Conservation (phyloP, 805 yeast species). For the Saturnispora serradocipensis region DNA sequence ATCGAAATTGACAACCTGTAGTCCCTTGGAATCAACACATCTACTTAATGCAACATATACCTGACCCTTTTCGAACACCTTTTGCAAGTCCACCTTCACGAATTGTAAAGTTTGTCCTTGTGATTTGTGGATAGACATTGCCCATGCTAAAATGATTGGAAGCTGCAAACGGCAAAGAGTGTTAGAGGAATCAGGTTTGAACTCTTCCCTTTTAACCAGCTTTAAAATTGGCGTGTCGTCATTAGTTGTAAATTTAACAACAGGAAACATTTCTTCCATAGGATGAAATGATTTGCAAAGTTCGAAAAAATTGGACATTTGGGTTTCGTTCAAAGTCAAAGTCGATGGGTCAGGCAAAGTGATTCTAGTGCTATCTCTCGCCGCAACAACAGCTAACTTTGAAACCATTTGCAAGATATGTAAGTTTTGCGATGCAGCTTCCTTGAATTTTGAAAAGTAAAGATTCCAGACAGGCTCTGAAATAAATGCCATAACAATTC, state of each 20-base stretch:
- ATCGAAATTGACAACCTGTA: constrained; percentile 60
- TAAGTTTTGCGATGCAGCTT: constrained; percentile 5
- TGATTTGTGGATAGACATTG: constrained; percentile 73
- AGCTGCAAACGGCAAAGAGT: constrained; percentile 42
- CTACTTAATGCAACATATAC: constrained; percentile 77
- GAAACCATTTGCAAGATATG: constrained; percentile 9
- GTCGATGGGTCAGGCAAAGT: constrained; percentile 6
- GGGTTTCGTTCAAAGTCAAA: constrained; percentile 6
- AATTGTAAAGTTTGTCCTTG: constrained; percentile 77
- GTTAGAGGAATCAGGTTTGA: constrained; percentile 22
- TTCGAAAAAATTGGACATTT: constrained; percentile 8
- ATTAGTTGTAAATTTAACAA: constrained; percentile 36
- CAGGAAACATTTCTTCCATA: constrained; percentile 29
- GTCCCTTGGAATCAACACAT: constrained; percentile 56
- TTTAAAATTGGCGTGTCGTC: constrained; percentile 24
- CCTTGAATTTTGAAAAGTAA: constrained; percentile 12
- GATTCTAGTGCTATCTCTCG: constrained; percentile 7
- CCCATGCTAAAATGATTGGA: constrained; percentile 73
- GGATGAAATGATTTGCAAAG: constrained; percentile 20
- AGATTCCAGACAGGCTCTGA: constrained; percentile 21
- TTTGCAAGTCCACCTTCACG: constrained; percentile 58
- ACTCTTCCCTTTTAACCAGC: constrained; percentile 29
- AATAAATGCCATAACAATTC: constrained; percentile 56
- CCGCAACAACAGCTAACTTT: neutral
- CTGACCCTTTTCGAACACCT: constrained; percentile 72